A percentile compares a stretch with the other conserved stretches of the same genome.
Evolutionary conservation across 208 protist genomes (phyloP).

Genomic region (Leishmania turanica): DNA sequence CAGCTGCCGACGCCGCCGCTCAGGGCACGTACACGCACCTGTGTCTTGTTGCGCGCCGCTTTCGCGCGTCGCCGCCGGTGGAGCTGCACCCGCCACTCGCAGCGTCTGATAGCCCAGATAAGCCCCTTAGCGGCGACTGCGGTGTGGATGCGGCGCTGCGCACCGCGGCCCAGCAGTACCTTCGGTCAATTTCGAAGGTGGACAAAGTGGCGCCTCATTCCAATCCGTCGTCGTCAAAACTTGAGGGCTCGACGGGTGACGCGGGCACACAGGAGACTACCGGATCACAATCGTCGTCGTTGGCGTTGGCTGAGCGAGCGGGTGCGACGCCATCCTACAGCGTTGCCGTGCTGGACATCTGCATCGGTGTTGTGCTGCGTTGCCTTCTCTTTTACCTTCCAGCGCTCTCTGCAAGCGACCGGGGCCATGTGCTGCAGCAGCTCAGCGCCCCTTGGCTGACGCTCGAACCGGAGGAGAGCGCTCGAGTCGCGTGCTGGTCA

Average conservation of each 20-base stretch:
- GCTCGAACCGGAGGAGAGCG: neutral
- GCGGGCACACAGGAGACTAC: neutral
- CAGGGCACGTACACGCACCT: constrained; percentile 6
- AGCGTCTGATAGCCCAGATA: neutral
- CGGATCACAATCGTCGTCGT: neutral
- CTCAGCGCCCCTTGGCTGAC: constrained; percentile 11
- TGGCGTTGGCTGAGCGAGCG: neutral
- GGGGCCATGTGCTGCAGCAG: neutral
- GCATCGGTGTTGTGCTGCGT: constrained; percentile 20
- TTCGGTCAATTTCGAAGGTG: constrained; percentile 5
- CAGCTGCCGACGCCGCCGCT: neutral
- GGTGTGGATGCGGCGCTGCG: neutral
- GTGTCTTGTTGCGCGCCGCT: constrained; percentile 1
- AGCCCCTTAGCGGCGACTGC: neutral
- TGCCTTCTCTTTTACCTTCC: constrained; percentile 28
- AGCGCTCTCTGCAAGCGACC: neutral
- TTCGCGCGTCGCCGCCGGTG: neutral
- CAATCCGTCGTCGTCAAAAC: neutral
- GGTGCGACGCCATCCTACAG: neutral
- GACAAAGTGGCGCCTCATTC: neutral
- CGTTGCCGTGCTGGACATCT: constrained; percentile 15
- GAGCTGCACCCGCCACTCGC: neutral
- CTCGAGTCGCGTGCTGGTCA: constrained; percentile 4
- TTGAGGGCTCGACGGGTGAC: neutral
- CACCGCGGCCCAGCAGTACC: constrained; percentile 6